A percentile compares a stretch with the other conserved stretches of the same genome.
Conservation (phyloP, 2,329 filamentous ascomycete species). For the Lachnellula willkommii region DNA sequence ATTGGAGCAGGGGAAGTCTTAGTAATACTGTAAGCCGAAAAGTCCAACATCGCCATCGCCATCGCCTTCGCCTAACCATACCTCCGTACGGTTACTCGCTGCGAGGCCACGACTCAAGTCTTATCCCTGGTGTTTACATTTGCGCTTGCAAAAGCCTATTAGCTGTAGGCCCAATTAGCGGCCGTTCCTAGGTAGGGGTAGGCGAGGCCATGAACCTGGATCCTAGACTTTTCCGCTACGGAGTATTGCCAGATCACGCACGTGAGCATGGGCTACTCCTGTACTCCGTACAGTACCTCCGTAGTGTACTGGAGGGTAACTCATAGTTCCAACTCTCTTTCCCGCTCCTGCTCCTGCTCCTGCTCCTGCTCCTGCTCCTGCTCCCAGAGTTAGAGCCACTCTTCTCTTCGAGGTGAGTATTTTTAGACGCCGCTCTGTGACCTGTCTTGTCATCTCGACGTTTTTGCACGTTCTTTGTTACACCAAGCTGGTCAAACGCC, state of each 20-base stretch:
- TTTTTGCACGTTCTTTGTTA: background rate
- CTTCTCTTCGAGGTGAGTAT: background rate
- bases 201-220: background rate
- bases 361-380: background rate
- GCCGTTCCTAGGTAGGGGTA: no score
- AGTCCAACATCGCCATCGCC: background rate
- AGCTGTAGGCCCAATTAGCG: background rate
- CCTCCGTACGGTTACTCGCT: no score
- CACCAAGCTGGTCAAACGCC: background rate
- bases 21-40: background rate
- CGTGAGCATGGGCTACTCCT: background rate
- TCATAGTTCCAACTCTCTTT: background rate
- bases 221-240: background rate
- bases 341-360: background rate
- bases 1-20: background rate
- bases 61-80: no score
- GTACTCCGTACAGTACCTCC: no score
- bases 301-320: no score
- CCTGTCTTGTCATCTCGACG: background rate
- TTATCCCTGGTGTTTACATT: background rate
- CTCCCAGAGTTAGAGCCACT: background rate
- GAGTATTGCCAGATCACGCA: background rate
- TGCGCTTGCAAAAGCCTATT: background rate
- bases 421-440: background rate
- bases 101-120: background rate